These are phyloP conservation scores for Rosa rugosa DNA, from an alignment of 306 rosid species.

Conservation along the genomic window DNA sequence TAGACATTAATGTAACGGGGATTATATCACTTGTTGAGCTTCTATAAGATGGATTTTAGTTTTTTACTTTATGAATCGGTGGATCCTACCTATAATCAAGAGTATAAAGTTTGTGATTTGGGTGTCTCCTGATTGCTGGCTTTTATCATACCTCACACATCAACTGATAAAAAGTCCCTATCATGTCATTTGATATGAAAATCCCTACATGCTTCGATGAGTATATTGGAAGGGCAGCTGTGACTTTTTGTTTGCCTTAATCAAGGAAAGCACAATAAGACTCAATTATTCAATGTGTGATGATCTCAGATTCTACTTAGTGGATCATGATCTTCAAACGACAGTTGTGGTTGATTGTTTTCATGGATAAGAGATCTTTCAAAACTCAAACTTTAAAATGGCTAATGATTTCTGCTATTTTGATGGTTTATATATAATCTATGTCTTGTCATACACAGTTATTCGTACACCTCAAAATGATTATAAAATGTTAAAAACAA, in stretches of 20 bases:
- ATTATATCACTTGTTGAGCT: background rate
- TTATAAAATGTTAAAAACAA: too few relatives aligned
- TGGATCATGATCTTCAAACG: conserved; percentile 9
- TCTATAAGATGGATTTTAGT: background rate
- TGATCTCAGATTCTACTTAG: conserved; percentile 41
- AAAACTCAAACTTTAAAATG: background rate
- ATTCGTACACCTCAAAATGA: too few relatives aligned
- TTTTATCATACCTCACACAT: conserved; percentile 15
- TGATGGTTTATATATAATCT: too few relatives aligned
- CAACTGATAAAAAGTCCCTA: conserved; percentile 2
- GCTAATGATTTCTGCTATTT: too few relatives aligned
- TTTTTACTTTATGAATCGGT: conserved; percentile 3
- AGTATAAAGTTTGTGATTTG: conserved; percentile 27
- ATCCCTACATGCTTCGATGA: background rate
- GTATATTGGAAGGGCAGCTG: conserved; percentile 18
- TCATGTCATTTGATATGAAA: conserved; percentile 1
- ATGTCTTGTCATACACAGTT: too few relatives aligned
- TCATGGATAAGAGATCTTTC: background rate
- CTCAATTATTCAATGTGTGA: conserved; percentile 18
- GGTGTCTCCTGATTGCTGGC: conserved; percentile 22
- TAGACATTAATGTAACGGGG: background rate
- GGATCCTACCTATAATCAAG: conserved; percentile 33
- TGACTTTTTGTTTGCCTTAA: conserved; percentile 38
- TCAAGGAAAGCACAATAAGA: conserved; percentile 37
- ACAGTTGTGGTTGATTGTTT: conserved; percentile 18